Evolutionary conservation across 768 basidiomycete species (phyloP), one percentile per base, ranked within the genome.

Genomic region (Phlebiopsis flavidoalba): DNA sequence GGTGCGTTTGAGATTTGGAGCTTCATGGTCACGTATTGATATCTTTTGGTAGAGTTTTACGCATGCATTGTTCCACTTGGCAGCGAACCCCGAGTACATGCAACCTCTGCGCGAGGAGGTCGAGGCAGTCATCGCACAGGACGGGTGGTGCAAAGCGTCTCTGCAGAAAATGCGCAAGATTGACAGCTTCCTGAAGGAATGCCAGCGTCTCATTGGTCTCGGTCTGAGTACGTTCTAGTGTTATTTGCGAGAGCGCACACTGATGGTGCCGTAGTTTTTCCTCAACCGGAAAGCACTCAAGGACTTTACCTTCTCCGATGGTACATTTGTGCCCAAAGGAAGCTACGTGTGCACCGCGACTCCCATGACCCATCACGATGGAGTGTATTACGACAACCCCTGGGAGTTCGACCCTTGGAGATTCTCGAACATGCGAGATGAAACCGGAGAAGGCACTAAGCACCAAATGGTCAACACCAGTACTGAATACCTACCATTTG

Each of bases 331-430:
- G 45, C 72, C 69, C 24, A 22, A 50, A 6, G 70, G 71, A 26
- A 65, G 61, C 0, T 21, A 22, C 43, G 12, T 68, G 22, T 19
- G 74, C 15, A 48, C 64, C 14, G 68, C 62, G 1, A 63, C 67
- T 2, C 33, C 50, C 2, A 40, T 63, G 3, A 63, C 63, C 22
- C 73, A 75, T 54, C 31, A 52, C 2, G 69, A 73, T 21, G 68
- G 55, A n/a, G 59, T 59, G 0, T 57, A 59, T 51, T 73, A 69
- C 53, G 26, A 58, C 17, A 58, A 71, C 45, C 56, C 71, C 0
- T 46, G 58, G 12, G 53, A 40, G 17, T 75, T 86, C 62, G 75
- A 83, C 49, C 77, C 77, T 0, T 82, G 80, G 67, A 79, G 83
- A 3, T 85, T 82, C 64, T 31, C 26, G 22, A 26, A 36, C 33